These are phyloP conservation scores for Microcos paniculata DNA, from an alignment of 345 rosid species.

Conservation along the genomic window DNA sequence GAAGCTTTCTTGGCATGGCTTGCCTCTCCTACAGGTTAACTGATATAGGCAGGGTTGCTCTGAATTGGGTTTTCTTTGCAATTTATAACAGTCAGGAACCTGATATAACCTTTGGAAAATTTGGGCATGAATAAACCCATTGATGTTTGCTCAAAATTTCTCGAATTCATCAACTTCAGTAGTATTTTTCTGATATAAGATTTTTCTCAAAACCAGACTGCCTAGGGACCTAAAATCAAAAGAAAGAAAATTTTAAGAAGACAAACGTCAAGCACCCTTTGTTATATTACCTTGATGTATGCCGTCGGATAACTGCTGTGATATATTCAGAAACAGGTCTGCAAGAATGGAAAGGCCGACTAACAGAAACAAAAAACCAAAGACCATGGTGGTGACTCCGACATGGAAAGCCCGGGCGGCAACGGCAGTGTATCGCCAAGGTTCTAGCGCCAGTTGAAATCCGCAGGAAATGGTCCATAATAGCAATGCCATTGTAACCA, in stretches of 20 bases:
- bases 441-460: slow-evolving; percentile 25
- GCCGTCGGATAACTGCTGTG: slow-evolving; percentile 29
- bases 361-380: slow-evolving; percentile 25
- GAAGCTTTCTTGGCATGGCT: neutral
- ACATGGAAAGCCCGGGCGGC: slow-evolving; percentile 27
- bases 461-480: slow-evolving; percentile 31
- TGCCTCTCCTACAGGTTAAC: too few relatives aligned
- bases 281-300: slow-evolving; percentile 23
- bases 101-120: neutral
- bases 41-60: too few relatives aligned
- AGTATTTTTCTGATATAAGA: neutral
- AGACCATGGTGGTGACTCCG: slow-evolving; percentile 28
- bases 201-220: neutral
- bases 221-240: neutral
- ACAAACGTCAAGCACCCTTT: neutral
- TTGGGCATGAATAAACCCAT: neutral
- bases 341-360: slow-evolving; percentile 35
- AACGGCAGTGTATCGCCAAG: slow-evolving; percentile 17
- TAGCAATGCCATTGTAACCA: slow-evolving; percentile 21
- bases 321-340: slow-evolving; percentile 31
- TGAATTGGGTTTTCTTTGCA: neutral
- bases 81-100: neutral
- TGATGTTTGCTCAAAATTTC: neutral
- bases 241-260: neutral
- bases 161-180: neutral